Conservation (phyloP, 768 basidiomycete genomes). For the Stropharia rugosoannulata region DNA sequence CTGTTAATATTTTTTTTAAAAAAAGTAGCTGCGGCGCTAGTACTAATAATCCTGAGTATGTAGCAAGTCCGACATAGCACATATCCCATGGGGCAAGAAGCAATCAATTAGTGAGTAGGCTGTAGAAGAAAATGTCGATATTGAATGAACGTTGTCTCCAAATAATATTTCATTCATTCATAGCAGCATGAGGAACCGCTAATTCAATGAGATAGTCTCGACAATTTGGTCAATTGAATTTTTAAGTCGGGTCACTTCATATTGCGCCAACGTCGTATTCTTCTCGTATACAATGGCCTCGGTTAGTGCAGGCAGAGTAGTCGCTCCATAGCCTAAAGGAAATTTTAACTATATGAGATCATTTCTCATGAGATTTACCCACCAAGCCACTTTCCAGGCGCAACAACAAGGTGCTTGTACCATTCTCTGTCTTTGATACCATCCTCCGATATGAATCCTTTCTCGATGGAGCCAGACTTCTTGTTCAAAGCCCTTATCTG, state of each 20-base stretch:
- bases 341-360: background rate
- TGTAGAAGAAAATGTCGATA: too few relatives aligned
- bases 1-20: too few relatives aligned
- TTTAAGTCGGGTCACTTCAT: conserved; percentile 60
- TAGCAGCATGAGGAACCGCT: too few relatives aligned
- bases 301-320: conserved; percentile 77
- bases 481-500: conserved; percentile 58
- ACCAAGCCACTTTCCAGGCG: conserved; percentile 87
- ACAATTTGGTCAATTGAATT: conserved; percentile 22
- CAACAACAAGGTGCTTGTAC: conserved; percentile 84
- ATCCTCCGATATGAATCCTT: conserved; percentile 74
- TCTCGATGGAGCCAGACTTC: conserved; percentile 69
- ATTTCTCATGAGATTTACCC: conserved; percentile 20
- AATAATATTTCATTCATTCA: too few relatives aligned
- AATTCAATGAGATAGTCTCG: conserved; percentile 9
- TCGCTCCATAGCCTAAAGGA: conserved; percentile 75
- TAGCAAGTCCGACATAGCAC: too few relatives aligned
- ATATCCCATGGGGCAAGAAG: too few relatives aligned
- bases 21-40: too few relatives aligned
- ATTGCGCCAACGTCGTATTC: conserved; percentile 56
- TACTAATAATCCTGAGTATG: too few relatives aligned
- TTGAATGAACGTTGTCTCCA: too few relatives aligned
- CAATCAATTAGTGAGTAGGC: too few relatives aligned
- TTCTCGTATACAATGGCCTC: conserved; percentile 75
- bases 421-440: conserved; percentile 83